Evolutionary conservation across 1,139 yeast genomes (phyloP).

Genomic region (Entelexis sorbosivorans): DNA sequence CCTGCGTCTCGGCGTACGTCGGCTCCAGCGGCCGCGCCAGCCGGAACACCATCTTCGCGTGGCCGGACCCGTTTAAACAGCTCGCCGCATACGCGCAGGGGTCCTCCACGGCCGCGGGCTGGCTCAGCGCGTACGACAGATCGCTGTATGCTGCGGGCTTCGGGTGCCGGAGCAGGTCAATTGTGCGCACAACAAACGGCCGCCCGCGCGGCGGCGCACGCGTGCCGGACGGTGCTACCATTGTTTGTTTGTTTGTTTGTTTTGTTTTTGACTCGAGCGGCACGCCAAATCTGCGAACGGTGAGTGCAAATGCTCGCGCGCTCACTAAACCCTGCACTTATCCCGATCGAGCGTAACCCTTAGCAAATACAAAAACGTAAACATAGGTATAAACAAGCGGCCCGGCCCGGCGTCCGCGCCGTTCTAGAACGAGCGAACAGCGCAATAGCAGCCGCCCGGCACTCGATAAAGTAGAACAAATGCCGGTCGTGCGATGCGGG

Average conservation of each 20-base stretch:
- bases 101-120: slow-evolving; percentile 12
- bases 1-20: slow-evolving; percentile 15
- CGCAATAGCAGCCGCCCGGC: too few relatives aligned
- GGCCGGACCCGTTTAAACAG: slow-evolving; percentile 2
- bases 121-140: slow-evolving; percentile 12
- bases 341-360: slow-evolving; percentile 8
- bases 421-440: too few relatives aligned
- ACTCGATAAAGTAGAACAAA: too few relatives aligned
- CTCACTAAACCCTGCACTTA: slow-evolving; percentile 4
- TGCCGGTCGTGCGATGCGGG: too few relatives aligned
- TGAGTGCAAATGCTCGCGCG: too few relatives aligned
- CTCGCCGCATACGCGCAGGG: slow-evolving; percentile 18
- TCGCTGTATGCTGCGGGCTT: slow-evolving; percentile 5
- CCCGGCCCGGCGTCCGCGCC: not conserved
- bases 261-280: not conserved
- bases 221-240: not conserved
- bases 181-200: slow-evolving; percentile 10
- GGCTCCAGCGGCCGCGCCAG: slow-evolving; percentile 8
- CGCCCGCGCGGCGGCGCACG: slow-evolving; percentile 1
- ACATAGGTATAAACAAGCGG: slow-evolving; percentile 1
- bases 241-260: not conserved
- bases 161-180: slow-evolving; percentile 9
- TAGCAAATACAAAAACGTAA: not conserved
- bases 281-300: too few relatives aligned
- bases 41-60: slow-evolving; percentile 10